These are phyloP conservation scores for Phytophthora agathidicida DNA, from an alignment of 352 stramenopile genomes.

Conservation along the genomic window DNA sequence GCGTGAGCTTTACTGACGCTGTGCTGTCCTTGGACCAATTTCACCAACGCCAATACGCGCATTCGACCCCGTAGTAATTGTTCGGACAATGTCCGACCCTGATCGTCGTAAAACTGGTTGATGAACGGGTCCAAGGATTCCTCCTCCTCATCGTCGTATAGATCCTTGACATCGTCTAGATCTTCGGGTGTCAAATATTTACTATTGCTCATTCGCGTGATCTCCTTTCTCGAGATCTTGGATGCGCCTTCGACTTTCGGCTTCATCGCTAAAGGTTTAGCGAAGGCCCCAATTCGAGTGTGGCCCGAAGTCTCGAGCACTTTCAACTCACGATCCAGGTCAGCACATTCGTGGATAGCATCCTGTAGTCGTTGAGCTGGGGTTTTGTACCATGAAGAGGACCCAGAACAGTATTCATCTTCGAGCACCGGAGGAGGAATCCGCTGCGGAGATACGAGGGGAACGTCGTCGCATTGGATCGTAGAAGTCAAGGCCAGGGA, in stretches of 20 bases:
- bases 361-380: slow-evolving; percentile 28
- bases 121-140: slow-evolving; percentile 59
- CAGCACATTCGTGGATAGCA: slow-evolving; percentile 25
- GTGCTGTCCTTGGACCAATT: slow-evolving; percentile 47
- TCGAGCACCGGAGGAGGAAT: slow-evolving; percentile 2
- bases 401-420: background rate
- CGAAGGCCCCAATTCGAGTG: slow-evolving; percentile 60
- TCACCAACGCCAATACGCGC: slow-evolving; percentile 58
- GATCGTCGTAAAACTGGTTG: slow-evolving; percentile 65
- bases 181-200: background rate
- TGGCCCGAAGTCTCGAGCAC: slow-evolving; percentile 72
- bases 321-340: slow-evolving; percentile 54
- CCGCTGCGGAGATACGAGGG: slow-evolving; percentile 24
- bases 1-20: slow-evolving; percentile 48
- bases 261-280: slow-evolving; percentile 49
- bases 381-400: slow-evolving; percentile 21
- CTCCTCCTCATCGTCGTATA: slow-evolving; percentile 33
- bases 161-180: background rate
- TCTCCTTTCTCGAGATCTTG: background rate
- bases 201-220: background rate
- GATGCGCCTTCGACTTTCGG: slow-evolving; percentile 1
- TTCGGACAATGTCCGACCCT: slow-evolving; percentile 61
- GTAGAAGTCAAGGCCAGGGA: slow-evolving; percentile 17
- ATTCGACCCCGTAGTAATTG: slow-evolving; percentile 63
- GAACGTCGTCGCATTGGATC: slow-evolving; percentile 19